Evolutionary conservation across 345 rosid species (phyloP).

Genomic region (Citrus sinensis): DVS_A1.0 CM039169.1:650001-650500

Average conservation of each 20-base stretch:
- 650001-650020: neutral
- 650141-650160: neutral
- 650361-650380: neutral
- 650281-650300: constrained; percentile 2
- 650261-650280: neutral
- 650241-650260: neutral
- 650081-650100: neutral
- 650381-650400: neutral
- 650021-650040: neutral
- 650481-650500: constrained; percentile 46
- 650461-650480: neutral
- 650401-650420: constrained; percentile 4
- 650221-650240: neutral
- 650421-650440: constrained; percentile 4
- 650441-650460: constrained; percentile 1
- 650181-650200: neutral
- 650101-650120: neutral
- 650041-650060: neutral
- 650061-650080: neutral
- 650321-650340: neutral
- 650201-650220: neutral
- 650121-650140: neutral
- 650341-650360: neutral
- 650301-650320: neutral
- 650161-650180: too few relatives aligned